phyloP scores from a whole-genome alignment of 257 asterid genomes.

The Thymus mandschuricus region DNA sequence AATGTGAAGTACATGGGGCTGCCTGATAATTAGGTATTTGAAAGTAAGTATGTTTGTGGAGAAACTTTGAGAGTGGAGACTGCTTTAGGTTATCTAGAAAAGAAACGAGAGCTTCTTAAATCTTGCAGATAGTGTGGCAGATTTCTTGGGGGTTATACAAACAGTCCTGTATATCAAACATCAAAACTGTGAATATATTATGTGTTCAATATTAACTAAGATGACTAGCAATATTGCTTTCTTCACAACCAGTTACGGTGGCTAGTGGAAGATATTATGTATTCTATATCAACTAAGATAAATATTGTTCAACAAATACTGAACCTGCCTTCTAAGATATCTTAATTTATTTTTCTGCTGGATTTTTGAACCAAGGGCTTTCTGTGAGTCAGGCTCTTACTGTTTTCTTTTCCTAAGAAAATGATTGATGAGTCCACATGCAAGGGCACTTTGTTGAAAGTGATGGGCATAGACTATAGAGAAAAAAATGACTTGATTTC shows the following conservation, averaged over 20 bases:
- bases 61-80: background rate
- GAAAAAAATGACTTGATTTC: constrained; percentile 12
- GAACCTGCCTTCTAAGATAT: constrained; percentile 2
- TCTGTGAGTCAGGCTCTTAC: background rate
- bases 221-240: constrained; percentile 1
- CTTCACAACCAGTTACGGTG: background rate
- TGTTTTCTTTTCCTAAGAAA: background rate
- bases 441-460: constrained; percentile 5
- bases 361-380: background rate
- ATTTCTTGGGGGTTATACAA: constrained; percentile 9
- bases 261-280: too few species aligned
- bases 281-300: background rate
- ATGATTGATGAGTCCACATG: constrained; percentile 1
- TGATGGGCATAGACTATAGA: background rate
- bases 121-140: constrained; percentile 9
- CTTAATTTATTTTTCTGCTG: constrained; percentile 6
- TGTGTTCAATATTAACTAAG: background rate
- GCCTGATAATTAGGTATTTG: background rate
- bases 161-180: background rate
- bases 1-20: background rate
- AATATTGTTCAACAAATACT: background rate
- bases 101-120: constrained; percentile 1
- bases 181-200: constrained; percentile 16
- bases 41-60: constrained; percentile 7
- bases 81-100: constrained; percentile 3